Conservation (phyloP, 2,329 filamentous ascomycete genomes). For the Penicillium sp. region DNA sequence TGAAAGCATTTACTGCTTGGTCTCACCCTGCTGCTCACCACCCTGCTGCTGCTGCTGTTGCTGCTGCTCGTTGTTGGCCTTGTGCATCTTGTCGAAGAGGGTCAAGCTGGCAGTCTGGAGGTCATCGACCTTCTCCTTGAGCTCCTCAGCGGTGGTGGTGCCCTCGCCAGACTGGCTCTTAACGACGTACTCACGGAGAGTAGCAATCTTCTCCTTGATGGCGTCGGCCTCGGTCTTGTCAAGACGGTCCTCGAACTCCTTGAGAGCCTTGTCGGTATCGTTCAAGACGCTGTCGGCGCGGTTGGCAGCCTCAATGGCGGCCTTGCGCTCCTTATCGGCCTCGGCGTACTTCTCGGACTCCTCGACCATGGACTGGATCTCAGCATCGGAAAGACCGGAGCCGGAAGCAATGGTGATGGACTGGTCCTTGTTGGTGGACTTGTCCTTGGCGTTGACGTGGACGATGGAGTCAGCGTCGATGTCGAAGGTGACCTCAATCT, state of each 20-base stretch:
- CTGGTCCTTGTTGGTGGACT: conserved; percentile 99
- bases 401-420: conserved; percentile 98
- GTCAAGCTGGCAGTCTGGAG: conserved; percentile 93
- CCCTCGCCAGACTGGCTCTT: conserved; percentile 94
- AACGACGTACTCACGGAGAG: conserved; percentile 82
- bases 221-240: conserved; percentile 93
- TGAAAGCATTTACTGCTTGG: conserved; percentile 53
- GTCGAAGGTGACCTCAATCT: conserved; percentile 97
- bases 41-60: conserved; percentile 51
- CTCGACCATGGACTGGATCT: conserved; percentile 97
- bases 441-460: conserved; percentile 97
- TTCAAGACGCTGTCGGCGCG: conserved; percentile 92
- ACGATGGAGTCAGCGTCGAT: conserved; percentile 98
- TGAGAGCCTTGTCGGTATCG: conserved; percentile 97
- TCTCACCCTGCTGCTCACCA: conserved; percentile 54
- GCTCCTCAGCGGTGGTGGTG: conserved; percentile 77
- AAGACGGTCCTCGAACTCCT: conserved; percentile 91
- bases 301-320: conserved; percentile 93
- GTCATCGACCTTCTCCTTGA: conserved; percentile 98
- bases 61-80: conserved; percentile 70
- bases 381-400: conserved; percentile 87
- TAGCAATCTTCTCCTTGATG: conserved; percentile 88
- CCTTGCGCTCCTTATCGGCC: conserved; percentile 94
- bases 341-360: conserved; percentile 97
- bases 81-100: conserved; percentile 99